Base-by-base conservation (phyloP, 352 stramenopile genomes). In the Aphanomyces invadans region DNA sequence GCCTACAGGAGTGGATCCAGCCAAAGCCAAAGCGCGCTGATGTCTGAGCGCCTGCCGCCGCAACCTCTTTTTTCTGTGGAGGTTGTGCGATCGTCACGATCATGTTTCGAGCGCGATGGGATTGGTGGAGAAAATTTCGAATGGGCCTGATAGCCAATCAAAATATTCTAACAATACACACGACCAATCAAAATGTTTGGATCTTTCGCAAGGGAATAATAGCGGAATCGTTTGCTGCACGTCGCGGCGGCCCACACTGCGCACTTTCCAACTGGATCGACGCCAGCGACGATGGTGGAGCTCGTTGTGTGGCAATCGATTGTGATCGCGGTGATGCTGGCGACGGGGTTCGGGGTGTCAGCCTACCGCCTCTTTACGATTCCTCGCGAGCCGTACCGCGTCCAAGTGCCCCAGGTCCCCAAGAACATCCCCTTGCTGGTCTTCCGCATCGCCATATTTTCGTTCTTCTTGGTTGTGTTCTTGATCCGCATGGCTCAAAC, bases 261-360 rank as follows among this genome's bases (percentile, higher is more conserved):
- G 36, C 36, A 42, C 36, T 42, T 42, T 42, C 36, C 15, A 42
- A 42, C 15, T 15, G 36, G n/a, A n/a, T 42, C 36, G 36, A 15
- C 7, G 36, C 7, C 36, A 42, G 15, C 36, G 36, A 42, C 7
- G 7, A 42, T 42, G 36, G 36, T 42, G 7, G 36, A 42, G 36
- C 15, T 42, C 7, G 49, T 57, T 26, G 49, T 57, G 15, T 57
- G 49, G 49, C 49, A 57, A 2, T 57, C 49, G 21, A 33, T 57
- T 10, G 49, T 57, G 49, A 57, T 57, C 23, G 49, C 17, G 49
- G 5, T 38, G 5, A 57, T 57, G 49, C 49, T 57, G 15, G 49
- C 49, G 17, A 33, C 29, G 12, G 49, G 49, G 21, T 57, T 57
- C 29, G 23, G 49, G 9, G 49, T 57, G 19, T 21, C 17, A 5